A percentile compares a stretch with the other conserved stretches of the same genome.
Conservation (phyloP, 2,329 filamentous ascomycete genomes). For the Epichloe coenophiala region DNA sequence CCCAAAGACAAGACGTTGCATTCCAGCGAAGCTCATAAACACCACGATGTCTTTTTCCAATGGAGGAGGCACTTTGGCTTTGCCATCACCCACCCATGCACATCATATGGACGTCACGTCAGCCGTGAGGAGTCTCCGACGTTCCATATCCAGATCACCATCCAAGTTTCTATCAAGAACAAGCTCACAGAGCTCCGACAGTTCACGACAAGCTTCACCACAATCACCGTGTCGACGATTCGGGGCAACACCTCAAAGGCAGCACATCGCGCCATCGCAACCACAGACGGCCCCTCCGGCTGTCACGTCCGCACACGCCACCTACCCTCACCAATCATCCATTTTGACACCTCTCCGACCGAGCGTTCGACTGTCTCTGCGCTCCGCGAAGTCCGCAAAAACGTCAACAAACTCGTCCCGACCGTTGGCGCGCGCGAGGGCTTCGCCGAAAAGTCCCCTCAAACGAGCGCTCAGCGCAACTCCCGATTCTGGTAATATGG, state of each 20-base stretch:
- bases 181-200: conserved; percentile 32
- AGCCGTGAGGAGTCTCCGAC: conserved; percentile 68
- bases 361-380: conserved; percentile 51
- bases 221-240: conserved; percentile 39
- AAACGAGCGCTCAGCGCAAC: conserved; percentile 63
- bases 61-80: conserved; percentile 62
- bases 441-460: conserved; percentile 67
- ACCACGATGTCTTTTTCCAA: conserved; percentile 44
- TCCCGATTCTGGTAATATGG: conserved; percentile 56
- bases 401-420: conserved; percentile 36
- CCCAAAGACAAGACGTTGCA: conserved; percentile 14
- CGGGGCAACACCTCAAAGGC: conserved; percentile 23
- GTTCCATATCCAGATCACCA: conserved; percentile 84
- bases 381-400: conserved; percentile 47
- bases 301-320: conserved; percentile 15
- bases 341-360: conserved; percentile 53
- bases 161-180: conserved; percentile 62
- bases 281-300: conserved; percentile 23
- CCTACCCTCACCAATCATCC: conserved; percentile 28
- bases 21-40: conserved; percentile 10
- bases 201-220: conserved; percentile 32
- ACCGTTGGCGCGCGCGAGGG: conserved; percentile 46
- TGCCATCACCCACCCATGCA: conserved; percentile 73
- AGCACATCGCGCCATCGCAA: conserved; percentile 18
- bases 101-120: conserved; percentile 74